A percentile compares a stretch with the other conserved stretches of the same genome.
Conservation (phyloP, 2,329 filamentous ascomycete species). For the Diplocarpon rosae region DNA sequence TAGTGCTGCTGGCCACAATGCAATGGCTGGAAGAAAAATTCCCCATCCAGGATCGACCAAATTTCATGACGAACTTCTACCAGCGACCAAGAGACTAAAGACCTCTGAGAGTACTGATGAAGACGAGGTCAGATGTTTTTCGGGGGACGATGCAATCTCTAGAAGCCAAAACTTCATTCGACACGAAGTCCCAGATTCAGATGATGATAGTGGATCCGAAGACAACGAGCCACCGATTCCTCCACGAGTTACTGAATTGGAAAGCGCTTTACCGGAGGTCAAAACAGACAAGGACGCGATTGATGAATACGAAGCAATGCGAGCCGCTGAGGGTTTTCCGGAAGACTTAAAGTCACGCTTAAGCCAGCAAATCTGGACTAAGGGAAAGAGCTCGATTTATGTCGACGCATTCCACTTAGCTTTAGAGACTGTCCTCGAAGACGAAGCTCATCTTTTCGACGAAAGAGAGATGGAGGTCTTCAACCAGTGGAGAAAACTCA, state of each 20-base stretch:
- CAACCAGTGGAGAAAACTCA: conserved; percentile 56
- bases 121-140: conserved; percentile 18
- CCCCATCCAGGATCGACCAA: conserved; percentile 20
- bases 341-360: conserved; percentile 37
- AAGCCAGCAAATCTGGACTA: conserved; percentile 53
- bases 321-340: conserved; percentile 28
- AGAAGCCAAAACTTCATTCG: conserved; percentile 10
- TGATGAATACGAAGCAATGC: conserved; percentile 62
- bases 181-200: conserved; percentile 30
- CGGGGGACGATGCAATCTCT: conserved; percentile 16
- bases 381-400: conserved; percentile 80
- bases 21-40: conserved; percentile 19
- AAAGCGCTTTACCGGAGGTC: conserved; percentile 59
- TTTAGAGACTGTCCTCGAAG: conserved; percentile 75
- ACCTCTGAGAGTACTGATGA: conserved; percentile 18
- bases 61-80: conserved; percentile 16
- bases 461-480: conserved; percentile 70
- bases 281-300: conserved; percentile 61
- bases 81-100: conserved; percentile 24
- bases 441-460: conserved; percentile 82
- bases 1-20: conserved; percentile 11
- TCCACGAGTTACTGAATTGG: conserved; percentile 51
- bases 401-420: conserved; percentile 95
- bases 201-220: conserved; percentile 22
- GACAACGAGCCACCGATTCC: conserved; percentile 25